phyloP scores from a whole-genome alignment of 202 grass and related monocot species.

The Elaeis oleifera region DNA sequence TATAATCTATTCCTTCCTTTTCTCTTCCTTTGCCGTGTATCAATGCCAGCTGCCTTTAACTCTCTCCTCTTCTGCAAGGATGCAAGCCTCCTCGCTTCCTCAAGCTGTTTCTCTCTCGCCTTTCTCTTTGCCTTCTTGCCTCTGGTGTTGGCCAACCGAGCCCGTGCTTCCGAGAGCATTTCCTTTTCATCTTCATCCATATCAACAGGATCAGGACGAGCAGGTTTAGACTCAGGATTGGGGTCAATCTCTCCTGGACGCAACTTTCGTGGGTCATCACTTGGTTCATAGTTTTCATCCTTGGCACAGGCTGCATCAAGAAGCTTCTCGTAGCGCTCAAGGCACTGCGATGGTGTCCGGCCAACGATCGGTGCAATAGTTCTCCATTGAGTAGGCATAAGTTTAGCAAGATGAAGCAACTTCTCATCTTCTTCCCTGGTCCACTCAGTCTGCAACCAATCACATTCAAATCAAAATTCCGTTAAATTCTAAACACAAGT shows the following conservation, averaged over 20 bases:
- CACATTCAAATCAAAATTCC: background rate
- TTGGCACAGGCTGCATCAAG: slow-evolving; percentile 84
- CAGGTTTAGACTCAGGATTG: slow-evolving; percentile 86
- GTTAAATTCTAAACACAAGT: too few species aligned
- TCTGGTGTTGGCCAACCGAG: slow-evolving; percentile 77
- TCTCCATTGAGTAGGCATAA: slow-evolving; percentile 95
- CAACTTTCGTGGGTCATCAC: slow-evolving; percentile 75
- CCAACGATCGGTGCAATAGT: slow-evolving; percentile 95
- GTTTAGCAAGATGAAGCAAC: slow-evolving; percentile 89
- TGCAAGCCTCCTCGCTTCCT: slow-evolving; percentile 83
- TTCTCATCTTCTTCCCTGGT: slow-evolving; percentile 97
- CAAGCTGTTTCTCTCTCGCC: slow-evolving; percentile 88
- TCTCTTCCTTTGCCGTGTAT: slow-evolving; percentile 55
- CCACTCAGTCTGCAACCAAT: slow-evolving; percentile 75
- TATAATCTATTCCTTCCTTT: slow-evolving; percentile 94
- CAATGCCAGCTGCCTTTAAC: slow-evolving; percentile 80
- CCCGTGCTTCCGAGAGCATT: slow-evolving; percentile 90
- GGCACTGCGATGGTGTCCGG: slow-evolving; percentile 76
- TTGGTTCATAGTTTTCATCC: slow-evolving; percentile 79
- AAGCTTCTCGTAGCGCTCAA: slow-evolving; percentile 81
- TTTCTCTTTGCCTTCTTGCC: slow-evolving; percentile 92
- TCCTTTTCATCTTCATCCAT: slow-evolving; percentile 96
- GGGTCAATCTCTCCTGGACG: slow-evolving; percentile 86
- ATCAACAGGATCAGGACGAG: slow-evolving; percentile 82
- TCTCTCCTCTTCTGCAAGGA: slow-evolving; percentile 87